Percentiles rank a stretch among this genome's conserved stretches.
phyloP scores from a whole-genome alignment of 306 rosid species.

The Pyrus bretschneideri region DNA sequence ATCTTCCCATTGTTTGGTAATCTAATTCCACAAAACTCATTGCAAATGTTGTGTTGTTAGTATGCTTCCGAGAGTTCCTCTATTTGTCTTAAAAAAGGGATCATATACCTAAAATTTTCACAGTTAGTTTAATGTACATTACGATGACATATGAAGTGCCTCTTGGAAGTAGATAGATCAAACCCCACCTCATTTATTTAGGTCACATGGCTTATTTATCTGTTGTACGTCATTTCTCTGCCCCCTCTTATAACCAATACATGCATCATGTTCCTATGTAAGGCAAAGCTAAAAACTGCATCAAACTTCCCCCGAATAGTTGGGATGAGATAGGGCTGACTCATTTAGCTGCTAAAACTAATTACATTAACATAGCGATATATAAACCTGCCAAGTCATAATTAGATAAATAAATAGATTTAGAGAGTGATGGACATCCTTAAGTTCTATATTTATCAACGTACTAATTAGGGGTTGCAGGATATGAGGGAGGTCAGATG shows the following conservation, averaged over 20 bases:
- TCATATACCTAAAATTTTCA: background rate
- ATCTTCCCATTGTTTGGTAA: too few relatives aligned
- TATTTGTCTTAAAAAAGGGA: background rate
- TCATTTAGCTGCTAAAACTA: background rate
- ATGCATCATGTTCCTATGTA: background rate
- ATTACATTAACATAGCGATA: background rate
- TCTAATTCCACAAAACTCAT: background rate
- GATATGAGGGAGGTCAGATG: background rate
- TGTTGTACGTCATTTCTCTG: background rate
- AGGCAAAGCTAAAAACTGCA: background rate
- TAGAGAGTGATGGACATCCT: background rate
- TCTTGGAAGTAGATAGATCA: constrained; percentile 9
- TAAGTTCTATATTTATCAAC: background rate
- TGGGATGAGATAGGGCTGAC: background rate
- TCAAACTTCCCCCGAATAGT: background rate
- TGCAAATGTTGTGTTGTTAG: background rate
- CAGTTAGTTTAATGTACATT: background rate
- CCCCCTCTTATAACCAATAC: background rate
- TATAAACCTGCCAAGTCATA: background rate
- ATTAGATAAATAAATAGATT: background rate
- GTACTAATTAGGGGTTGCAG: background rate
- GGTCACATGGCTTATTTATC: constrained; percentile 19
- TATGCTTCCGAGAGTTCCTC: background rate
- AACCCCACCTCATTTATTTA: constrained; percentile 21
- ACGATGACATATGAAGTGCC: background rate